Evolutionary conservation across 176 grass and related monocot species (phyloP).

Genomic region (Eragrostis nindensis): DNA sequence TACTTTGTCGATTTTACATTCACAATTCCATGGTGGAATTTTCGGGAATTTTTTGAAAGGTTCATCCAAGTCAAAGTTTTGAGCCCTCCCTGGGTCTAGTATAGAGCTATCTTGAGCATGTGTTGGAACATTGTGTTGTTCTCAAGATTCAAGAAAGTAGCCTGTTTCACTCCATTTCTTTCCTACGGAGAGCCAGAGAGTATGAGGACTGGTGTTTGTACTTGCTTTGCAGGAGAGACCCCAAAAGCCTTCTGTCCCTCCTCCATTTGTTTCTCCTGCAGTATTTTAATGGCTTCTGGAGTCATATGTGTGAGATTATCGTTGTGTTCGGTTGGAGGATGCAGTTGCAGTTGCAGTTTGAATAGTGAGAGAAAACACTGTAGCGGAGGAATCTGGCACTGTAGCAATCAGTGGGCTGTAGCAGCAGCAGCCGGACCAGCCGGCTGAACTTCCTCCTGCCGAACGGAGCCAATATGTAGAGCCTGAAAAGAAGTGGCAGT

Average conservation of each 20-base stretch:
- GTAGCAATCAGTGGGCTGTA: too few species aligned
- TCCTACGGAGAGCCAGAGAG: slow-evolving; percentile 31
- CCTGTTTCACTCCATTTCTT: slow-evolving; percentile 9
- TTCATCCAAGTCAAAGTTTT: slow-evolving; percentile 35
- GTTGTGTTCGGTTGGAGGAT: too few species aligned
- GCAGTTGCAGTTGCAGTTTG: too few species aligned
- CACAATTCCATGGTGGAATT: background rate
- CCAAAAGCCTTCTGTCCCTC: slow-evolving; percentile 54
- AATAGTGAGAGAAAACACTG: too few species aligned
- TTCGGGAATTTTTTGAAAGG: slow-evolving; percentile 39
- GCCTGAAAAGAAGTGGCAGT: slow-evolving; percentile 29
- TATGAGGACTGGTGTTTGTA: slow-evolving; percentile 19
- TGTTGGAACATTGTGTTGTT: slow-evolving; percentile 36
- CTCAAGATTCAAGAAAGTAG: slow-evolving; percentile 7
- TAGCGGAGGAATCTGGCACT: too few species aligned
- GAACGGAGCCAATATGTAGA: too few species aligned
- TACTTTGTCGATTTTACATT: background rate
- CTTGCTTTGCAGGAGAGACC: slow-evolving; percentile 40
- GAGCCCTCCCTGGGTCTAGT: slow-evolving; percentile 14
- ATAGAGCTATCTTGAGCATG: background rate
- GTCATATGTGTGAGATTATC: slow-evolving; percentile 25
- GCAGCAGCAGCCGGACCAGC: too few species aligned
- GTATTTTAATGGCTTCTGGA: slow-evolving; percentile 34
- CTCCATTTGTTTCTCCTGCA: slow-evolving; percentile 41
- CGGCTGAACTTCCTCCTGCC: too few species aligned